Conservation (phyloP, 1,284 basidiomycete genomes). For the Kalmanozyma brasiliensis region DNA sequence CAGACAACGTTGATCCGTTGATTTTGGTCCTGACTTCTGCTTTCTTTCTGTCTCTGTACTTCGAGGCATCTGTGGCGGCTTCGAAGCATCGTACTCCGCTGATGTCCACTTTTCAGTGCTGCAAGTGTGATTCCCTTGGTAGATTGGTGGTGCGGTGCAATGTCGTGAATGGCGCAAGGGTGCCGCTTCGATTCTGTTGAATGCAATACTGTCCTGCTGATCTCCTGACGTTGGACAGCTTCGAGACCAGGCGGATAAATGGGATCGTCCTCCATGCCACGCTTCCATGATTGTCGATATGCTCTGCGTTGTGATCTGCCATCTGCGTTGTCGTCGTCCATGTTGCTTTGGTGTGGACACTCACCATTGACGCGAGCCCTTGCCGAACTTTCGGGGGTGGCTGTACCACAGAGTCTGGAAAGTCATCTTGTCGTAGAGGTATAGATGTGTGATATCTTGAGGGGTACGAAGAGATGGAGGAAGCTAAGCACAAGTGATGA, state of each 20-base stretch:
- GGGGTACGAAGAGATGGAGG: slow-evolving; percentile 42
- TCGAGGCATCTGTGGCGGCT: too few relatives aligned
- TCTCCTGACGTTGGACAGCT: too few relatives aligned
- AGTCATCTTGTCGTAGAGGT: slow-evolving; percentile 61
- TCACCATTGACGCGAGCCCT: slow-evolving; percentile 66
- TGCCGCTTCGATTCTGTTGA: neutral
- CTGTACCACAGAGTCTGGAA: slow-evolving; percentile 66
- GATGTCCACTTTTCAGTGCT: too few relatives aligned
- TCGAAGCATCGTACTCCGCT: too few relatives aligned
- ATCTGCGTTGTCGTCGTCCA: slow-evolving; percentile 6
- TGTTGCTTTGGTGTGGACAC: slow-evolving; percentile 28
- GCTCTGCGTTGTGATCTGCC: slow-evolving; percentile 2
- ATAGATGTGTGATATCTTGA: slow-evolving; percentile 39
- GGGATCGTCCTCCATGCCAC: neutral
- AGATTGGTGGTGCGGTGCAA: too few relatives aligned
- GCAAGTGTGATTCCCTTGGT: too few relatives aligned
- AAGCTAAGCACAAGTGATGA: slow-evolving; percentile 27
- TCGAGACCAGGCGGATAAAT: neutral
- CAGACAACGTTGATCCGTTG: too few relatives aligned
- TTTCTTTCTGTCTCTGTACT: too few relatives aligned
- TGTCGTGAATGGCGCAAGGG: neutral
- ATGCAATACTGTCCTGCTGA: too few relatives aligned
- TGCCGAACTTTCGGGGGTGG: slow-evolving; percentile 64
- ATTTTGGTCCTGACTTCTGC: too few relatives aligned
- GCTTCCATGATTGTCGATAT: slow-evolving; percentile 4